phyloP scores from a whole-genome alignment of 768 basidiomycete species.

The Phlegmacium glaucopus region DNA sequence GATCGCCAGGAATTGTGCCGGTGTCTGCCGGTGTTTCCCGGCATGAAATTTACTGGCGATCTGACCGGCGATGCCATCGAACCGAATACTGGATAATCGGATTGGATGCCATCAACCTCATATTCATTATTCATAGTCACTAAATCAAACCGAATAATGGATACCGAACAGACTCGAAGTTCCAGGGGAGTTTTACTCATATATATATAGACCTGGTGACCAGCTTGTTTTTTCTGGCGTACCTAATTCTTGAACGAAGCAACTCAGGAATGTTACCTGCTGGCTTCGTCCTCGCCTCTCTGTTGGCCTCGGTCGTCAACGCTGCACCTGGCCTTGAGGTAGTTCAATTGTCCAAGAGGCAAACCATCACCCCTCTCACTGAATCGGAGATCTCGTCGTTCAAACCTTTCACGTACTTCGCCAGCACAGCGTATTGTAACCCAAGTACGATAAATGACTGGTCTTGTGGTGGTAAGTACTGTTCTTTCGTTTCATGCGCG shows the following conservation, averaged over 20 bases:
- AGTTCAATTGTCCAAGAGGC: neutral
- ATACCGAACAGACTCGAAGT: no score
- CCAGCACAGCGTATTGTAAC: conserved; percentile 49
- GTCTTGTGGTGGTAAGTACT: conserved; percentile 46
- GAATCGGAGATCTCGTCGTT: conserved; percentile 39
- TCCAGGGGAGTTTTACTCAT: no score
- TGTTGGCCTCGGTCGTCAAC: neutral
- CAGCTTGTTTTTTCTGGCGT: no score
- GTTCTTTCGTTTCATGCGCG: neutral
- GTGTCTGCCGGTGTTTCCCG: no score
- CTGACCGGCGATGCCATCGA: no score
- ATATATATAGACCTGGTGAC: no score
- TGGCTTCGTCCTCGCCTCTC: neutral
- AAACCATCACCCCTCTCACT: conserved; percentile 23
- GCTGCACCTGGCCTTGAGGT: neutral
- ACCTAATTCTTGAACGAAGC: neutral
- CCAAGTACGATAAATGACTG: conserved; percentile 40
- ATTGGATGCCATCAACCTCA: no score
- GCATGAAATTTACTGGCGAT: no score
- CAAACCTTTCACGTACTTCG: conserved; percentile 47
- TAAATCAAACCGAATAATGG: no score
- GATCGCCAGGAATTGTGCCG: no score
- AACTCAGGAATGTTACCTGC: neutral
- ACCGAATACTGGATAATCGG: no score
- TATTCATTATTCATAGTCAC: no score